Conservation (phyloP, 495 filamentous ascomycete genomes). For the Oleoguttula mirabilis region DNA sequence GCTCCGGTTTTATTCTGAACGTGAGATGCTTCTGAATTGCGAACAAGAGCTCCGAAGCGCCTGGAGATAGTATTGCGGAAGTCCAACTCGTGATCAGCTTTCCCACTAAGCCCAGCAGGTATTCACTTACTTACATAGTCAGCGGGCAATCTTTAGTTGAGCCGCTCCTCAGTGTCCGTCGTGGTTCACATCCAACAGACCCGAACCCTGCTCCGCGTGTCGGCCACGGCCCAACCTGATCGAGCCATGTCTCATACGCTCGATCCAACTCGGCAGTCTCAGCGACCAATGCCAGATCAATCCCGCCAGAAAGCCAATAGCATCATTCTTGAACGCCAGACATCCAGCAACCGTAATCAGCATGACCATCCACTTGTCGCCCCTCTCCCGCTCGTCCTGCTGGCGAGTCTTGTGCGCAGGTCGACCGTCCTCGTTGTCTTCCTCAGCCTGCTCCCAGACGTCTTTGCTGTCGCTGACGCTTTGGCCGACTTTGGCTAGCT, state of each 20-base stretch:
- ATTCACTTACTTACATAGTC: too few relatives aligned
- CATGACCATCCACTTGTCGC: conserved; percentile 74
- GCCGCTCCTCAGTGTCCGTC: too few relatives aligned
- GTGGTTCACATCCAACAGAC: too few relatives aligned
- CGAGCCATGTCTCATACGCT: conserved; percentile 1
- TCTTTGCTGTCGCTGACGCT: conserved; percentile 63
- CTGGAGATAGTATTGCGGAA: too few relatives aligned
- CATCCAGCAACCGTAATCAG: conserved; percentile 68
- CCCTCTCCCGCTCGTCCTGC: conserved; percentile 48
- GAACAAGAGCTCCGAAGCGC: too few relatives aligned
- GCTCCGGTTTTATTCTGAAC: too few relatives aligned
- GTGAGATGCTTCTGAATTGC: too few relatives aligned
- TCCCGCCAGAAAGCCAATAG: conserved; percentile 71
- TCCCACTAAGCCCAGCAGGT: too few relatives aligned
- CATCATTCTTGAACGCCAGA: conserved; percentile 82
- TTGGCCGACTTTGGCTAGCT: conserved; percentile 72
- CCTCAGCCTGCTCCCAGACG: conserved; percentile 33
- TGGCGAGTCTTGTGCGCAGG: conserved; percentile 17
- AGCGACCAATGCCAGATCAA: conserved; percentile 53
- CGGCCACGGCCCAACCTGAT: too few relatives aligned
- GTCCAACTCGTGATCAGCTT: too few relatives aligned
- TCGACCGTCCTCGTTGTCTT: conserved; percentile 20
- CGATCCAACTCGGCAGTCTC: conserved; percentile 24
- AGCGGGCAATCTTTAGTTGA: too few relatives aligned
- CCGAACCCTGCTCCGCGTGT: too few relatives aligned